These are phyloP conservation scores for Aspergillus spinulosporus DNA, from an alignment of 2,329 filamentous ascomycete species.

Conservation along the genomic window DNA sequence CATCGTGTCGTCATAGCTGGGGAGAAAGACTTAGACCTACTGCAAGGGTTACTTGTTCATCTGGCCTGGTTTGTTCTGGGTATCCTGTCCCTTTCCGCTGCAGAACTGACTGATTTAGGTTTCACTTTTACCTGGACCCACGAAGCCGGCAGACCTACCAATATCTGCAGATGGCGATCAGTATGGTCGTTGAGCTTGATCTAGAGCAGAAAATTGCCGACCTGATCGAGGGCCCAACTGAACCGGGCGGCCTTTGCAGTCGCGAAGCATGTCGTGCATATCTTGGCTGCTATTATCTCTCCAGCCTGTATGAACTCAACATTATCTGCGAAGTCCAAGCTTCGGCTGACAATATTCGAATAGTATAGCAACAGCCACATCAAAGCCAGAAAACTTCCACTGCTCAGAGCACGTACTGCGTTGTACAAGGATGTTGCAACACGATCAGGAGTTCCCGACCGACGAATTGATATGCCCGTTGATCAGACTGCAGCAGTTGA, in stretches of 20 bases:
- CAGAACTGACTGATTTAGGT: not conserved
- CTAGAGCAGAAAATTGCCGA: not conserved
- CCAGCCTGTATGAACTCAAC: not conserved
- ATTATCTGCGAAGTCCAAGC: not conserved
- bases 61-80: not conserved
- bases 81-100: not conserved
- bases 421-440: not conserved
- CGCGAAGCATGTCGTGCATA: not conserved
- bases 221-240: not conserved
- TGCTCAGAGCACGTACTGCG: not conserved
- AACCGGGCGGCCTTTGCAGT: not conserved
- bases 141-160: conserved; percentile 4
- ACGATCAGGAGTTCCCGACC: not conserved
- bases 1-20: not conserved
- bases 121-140: conserved; percentile 5
- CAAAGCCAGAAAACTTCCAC: not conserved
- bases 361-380: conserved; percentile 1
- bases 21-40: conserved; percentile 5
- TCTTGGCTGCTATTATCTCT: conserved; percentile 9
- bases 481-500: conserved; percentile 2
- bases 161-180: conserved; percentile 4
- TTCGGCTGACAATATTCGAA: not conserved
- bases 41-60: conserved; percentile 5
- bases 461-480: conserved; percentile 4
- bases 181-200: conserved; percentile 1